phyloP scores from a whole-genome alignment of 2,329 filamentous ascomycete genomes.

The Xylariomycetidae sp. region DNA sequence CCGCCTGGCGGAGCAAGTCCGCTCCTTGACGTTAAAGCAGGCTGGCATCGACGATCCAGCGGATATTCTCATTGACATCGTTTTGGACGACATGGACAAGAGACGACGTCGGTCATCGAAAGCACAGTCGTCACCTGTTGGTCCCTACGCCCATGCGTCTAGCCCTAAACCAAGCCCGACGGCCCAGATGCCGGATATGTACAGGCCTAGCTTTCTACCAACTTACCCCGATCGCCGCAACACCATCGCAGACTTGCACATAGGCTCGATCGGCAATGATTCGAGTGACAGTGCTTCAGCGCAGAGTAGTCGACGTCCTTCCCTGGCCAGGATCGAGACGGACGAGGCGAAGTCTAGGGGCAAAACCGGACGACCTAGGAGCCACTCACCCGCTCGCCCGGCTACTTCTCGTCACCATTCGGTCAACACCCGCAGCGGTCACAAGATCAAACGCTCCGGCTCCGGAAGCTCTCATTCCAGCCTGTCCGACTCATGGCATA shows the following conservation, averaged over 20 bases:
- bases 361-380: constrained; percentile 54
- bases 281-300: constrained; percentile 33
- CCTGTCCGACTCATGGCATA: constrained; percentile 58
- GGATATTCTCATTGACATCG: constrained; percentile 86
- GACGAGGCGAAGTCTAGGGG: constrained; percentile 40
- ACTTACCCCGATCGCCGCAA: constrained; percentile 50
- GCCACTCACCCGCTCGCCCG: constrained; percentile 75
- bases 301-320: constrained; percentile 34
- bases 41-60: constrained; percentile 83
- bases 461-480: constrained; percentile 91
- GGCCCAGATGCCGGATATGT: constrained; percentile 59
- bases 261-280: constrained; percentile 55
- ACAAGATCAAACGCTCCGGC: constrained; percentile 77
- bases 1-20: constrained; percentile 81
- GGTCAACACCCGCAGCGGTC: constrained; percentile 58
- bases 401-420: constrained; percentile 67
- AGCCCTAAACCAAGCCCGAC: constrained; percentile 59
- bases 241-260: constrained; percentile 44
- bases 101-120: constrained; percentile 83
- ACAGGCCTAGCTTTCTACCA: constrained; percentile 63
- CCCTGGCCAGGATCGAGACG: constrained; percentile 39
- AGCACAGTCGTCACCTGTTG: constrained; percentile 71
- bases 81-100: constrained; percentile 94
- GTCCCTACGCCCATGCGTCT: constrained; percentile 55
- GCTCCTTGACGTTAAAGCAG: constrained; percentile 81